Percentiles rank a stretch among this genome's conserved stretches.
Conservation (phyloP, 2,329 filamentous ascomycete species). For the Trichoderma atrobrunneum region DNA sequence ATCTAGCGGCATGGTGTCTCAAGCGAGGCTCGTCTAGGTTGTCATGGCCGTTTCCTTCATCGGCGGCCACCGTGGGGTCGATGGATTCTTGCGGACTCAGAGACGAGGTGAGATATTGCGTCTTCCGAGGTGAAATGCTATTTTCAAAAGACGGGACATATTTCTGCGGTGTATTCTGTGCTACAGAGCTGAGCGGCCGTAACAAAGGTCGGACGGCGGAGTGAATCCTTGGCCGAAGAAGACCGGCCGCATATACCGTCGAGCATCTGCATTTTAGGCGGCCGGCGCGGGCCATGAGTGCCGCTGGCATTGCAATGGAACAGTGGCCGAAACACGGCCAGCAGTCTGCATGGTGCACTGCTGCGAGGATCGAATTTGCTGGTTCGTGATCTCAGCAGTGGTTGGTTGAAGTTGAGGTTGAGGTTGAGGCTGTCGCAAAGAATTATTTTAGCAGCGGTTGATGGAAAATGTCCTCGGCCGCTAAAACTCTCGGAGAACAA, state of each 20-base stretch:
- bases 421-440: neutral
- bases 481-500: neutral
- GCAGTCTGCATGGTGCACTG: slow-evolving; percentile 19
- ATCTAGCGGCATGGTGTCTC: neutral
- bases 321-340: slow-evolving; percentile 8
- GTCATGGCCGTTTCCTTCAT: neutral
- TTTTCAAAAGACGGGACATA: neutral
- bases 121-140: neutral
- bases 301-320: slow-evolving; percentile 24
- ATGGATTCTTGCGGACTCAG: neutral
- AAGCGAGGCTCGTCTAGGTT: neutral
- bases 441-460: slow-evolving; percentile 11
- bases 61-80: neutral
- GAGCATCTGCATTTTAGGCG: slow-evolving; percentile 25
- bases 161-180: neutral
- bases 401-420: neutral
- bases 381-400: neutral
- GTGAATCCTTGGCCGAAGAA: neutral
- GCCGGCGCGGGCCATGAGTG: slow-evolving; percentile 25
- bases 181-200: neutral
- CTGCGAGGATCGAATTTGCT: neutral
- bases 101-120: slow-evolving; percentile 1
- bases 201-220: neutral
- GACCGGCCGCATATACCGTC: neutral
- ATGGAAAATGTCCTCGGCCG: slow-evolving; percentile 7